These are phyloP conservation scores for Cystobasidium ongulense DNA, from an alignment of 768 basidiomycete species.

Conservation along the genomic window DNA sequence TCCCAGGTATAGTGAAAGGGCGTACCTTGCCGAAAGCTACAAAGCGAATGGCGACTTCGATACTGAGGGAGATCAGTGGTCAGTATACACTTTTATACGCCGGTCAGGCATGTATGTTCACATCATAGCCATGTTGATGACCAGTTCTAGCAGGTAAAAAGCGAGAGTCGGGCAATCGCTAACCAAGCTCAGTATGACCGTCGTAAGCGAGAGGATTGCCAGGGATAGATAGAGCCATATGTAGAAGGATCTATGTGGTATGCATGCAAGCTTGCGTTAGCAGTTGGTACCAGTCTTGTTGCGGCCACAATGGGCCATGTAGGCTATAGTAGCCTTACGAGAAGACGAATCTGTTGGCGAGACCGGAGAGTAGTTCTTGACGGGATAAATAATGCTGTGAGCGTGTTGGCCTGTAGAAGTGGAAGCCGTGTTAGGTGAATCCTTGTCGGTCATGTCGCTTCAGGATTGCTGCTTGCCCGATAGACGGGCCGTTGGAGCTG, in stretches of 20 bases:
- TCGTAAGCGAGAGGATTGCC: conserved; percentile 77
- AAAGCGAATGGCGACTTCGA: conserved; percentile 83
- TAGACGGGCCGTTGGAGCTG: not conserved
- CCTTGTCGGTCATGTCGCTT: not conserved
- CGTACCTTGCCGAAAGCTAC: conserved; percentile 85
- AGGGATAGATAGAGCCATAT: conserved; percentile 80
- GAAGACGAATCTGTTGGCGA: conserved; percentile 84
- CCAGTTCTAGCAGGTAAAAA: conserved; percentile 80
- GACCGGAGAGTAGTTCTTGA: conserved; percentile 69
- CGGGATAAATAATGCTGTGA: conserved; percentile 80
- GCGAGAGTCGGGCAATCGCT: conserved; percentile 78
- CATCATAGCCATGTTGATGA: conserved; percentile 55
- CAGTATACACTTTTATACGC: conserved; percentile 12
- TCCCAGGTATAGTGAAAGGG: conserved; percentile 32
- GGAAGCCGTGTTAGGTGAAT: too few species aligned
- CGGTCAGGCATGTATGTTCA: not conserved
- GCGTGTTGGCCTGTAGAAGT: not conserved
- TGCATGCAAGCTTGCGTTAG: not conserved
- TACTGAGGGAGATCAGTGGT: conserved; percentile 64
- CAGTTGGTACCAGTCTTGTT: not conserved
- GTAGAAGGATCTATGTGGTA: conserved; percentile 49
- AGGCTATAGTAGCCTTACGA: conserved; percentile 71
- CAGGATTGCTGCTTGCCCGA: not conserved
- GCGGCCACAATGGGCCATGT: too few species aligned
- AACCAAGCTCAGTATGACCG: conserved; percentile 69